Evolutionary conservation across 2,329 filamentous ascomycete species (phyloP), one percentile per base, ranked within the genome.

Genomic region (Gremmenia infestans): DNA sequence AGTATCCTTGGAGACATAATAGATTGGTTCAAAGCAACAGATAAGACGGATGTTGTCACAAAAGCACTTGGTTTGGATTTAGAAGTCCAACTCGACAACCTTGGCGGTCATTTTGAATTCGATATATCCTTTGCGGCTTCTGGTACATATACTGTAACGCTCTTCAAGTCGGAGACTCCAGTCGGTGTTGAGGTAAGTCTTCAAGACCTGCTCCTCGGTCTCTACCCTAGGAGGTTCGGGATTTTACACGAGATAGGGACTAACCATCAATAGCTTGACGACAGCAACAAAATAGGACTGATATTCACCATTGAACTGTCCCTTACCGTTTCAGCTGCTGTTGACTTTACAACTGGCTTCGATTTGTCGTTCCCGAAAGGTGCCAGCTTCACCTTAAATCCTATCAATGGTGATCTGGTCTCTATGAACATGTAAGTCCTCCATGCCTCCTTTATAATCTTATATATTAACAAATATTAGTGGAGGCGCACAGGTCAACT

Each of bases 1-100:
- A 47, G 23, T 8, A 28, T 61, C 11, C 47, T 65, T 14, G 57
- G 49, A 8, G 50, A 59, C 4, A 54, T 62, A 19, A 19, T 61
- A 6, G 49, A 54, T 8, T 62, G 64, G 25, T 56, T 66, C 35
- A 56, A 61, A 39, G 35, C 62, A 22, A 61, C 61, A 14, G 14
- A 55, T 39, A 43, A 52, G 15, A 36, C n/a, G 11, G 52, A 54
- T 4, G 6, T 57, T 1, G 35, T 62, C 5, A 23, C 45, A 9
- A 23, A 60, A 2, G 58, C 59, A 37, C 48, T 61, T 12, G 40
- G 53, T 28, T 25, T 60, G 19, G 15, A 56, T 14, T 14, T 60
- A 2, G 48, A 52, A 17, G 47, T 62, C 6, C 46, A 42, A 5
- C 40, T 62, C 2, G 23, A 58, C 11, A 50, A 45, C 22, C 48